Evolutionary conservation across 1,284 basidiomycete species (phyloP).

Genomic region (Paramarasmius palmivorus): DNA sequence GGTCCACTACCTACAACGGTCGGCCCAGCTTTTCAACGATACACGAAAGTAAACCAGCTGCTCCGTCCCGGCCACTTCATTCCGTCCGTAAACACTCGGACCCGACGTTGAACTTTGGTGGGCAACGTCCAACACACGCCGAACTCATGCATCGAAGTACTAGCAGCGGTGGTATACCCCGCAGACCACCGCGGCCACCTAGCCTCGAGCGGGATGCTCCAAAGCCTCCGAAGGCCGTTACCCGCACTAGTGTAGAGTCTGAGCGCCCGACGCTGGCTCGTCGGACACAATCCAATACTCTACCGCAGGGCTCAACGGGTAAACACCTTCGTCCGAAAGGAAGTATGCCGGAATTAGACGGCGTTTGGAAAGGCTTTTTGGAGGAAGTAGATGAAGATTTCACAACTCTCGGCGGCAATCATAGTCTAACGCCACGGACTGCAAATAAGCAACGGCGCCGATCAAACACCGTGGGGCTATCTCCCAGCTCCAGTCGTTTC

Average conservation of each 20-base stretch:
- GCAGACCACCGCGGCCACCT: slow-evolving; percentile 29
- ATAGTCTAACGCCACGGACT: neutral
- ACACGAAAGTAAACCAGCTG: neutral
- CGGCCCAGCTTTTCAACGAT: no score
- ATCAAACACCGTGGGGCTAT: neutral
- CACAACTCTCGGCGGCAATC: slow-evolving; percentile 1
- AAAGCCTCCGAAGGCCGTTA: neutral
- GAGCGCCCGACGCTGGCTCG: neutral
- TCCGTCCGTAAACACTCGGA: neutral
- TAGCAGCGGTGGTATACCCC: slow-evolving; percentile 2
- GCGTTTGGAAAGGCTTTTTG: slow-evolving; percentile 27
- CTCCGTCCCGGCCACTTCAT: neutral
- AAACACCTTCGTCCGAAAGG: slow-evolving; percentile 7
- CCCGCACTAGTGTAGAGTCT: neutral
- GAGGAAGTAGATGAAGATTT: slow-evolving; percentile 13
- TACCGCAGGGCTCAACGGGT: neutral
- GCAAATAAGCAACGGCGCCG: slow-evolving; percentile 1
- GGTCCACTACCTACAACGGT: no score
- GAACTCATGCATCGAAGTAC: neutral
- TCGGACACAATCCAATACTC: neutral
- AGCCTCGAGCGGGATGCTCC: slow-evolving; percentile 22
- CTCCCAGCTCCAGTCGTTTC: neutral
- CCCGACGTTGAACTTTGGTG: neutral
- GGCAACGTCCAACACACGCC: neutral
- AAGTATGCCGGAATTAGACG: slow-evolving; percentile 24